Base-by-base conservation (phyloP, 495 filamentous ascomycete genomes). In the Aspergillus steynii region DNA sequence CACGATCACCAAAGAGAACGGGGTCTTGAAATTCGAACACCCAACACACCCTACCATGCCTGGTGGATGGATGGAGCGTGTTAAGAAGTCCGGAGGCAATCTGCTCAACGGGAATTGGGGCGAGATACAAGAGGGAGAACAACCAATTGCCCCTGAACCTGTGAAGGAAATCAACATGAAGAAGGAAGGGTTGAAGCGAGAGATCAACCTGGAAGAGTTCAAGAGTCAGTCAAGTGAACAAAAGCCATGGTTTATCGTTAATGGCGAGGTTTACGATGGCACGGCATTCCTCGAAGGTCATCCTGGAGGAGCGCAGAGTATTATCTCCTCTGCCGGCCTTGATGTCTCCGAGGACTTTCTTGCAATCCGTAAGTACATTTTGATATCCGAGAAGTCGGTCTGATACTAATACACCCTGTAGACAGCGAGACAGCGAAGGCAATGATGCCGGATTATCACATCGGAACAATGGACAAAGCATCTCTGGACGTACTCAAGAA, bases 281-380 rank as follows among this genome's bases (percentile, higher is more conserved):
- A 93, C 91, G 4, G 72, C 69, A 8, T 98, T 96, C 72, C 77
- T 98, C 7, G 83, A 92, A 63, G 90, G 83, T 9, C 94, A 98
- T 76, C 94, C 94, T 2, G 94, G 94, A 50, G 94, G 94, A 56
- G 92, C 91, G 4, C 85, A 89, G 59, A 96, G 91, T 71, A 97
- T 98, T 69, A 85, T 88, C 58, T 87, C 88, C 50, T 91, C 88
- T 2, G 94, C 93, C 25, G 93, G 90, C 2, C 78, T 90, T 60
- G 93, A 98, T 77, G 86, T 82, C n/a, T 90, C 89, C 0, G 94
- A 97, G 65, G 94, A 98, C 65, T 98, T 98, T 70, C 84, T 96
- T 74, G 91, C 90, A 27, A 98, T 98, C 62, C 94, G 92, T 92
- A 84, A 83, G 90, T 29, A 49, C 45, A 20, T n/a, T 37, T 50